Conservation (phyloP, 2,329 filamentous ascomycete species). For the Diaporthe citri region DNA sequence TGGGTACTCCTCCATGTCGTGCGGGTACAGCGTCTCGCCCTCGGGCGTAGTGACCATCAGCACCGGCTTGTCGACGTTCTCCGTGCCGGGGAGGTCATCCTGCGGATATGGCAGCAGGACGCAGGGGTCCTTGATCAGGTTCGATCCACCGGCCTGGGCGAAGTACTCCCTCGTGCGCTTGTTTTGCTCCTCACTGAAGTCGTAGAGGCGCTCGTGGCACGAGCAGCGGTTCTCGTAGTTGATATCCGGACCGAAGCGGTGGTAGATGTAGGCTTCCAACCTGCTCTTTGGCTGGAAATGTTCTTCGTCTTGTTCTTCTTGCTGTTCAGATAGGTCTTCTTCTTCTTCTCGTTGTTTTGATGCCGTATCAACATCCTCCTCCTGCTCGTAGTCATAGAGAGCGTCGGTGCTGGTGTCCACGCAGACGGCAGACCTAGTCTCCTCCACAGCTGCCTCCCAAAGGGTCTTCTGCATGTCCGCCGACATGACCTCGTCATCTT, state of each 20-base stretch:
- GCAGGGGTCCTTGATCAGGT: not conserved
- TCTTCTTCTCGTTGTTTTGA: not conserved
- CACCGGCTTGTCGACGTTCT: slow-evolving; percentile 14
- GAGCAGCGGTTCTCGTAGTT: not conserved
- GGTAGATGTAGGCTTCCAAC: not conserved
- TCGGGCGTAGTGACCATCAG: slow-evolving; percentile 20
- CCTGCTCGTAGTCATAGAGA: not conserved
- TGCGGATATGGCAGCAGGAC: not conserved
- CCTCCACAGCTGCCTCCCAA: not conserved
- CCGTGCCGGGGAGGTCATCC: not conserved
- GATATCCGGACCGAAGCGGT: not conserved
- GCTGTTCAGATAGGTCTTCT: too few species aligned
- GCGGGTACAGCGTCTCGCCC: not conserved
- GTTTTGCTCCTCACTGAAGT: not conserved
- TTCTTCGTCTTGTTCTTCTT: not conserved
- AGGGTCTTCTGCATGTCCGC: not conserved
- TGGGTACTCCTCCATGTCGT: slow-evolving; percentile 20
- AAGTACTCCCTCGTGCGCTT: not conserved
- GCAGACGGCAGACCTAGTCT: not conserved
- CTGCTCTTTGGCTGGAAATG: too few species aligned
- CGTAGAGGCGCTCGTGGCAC: not conserved
- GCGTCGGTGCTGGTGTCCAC: not conserved
- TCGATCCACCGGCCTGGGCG: not conserved
- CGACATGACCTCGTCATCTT: not conserved
- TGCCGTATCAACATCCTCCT: too few species aligned